Percentiles rank a stretch among this genome's conserved stretches.
Evolutionary conservation across 768 basidiomycete genomes (phyloP).

Genomic region (Sporobolomyces roseus): DNA sequence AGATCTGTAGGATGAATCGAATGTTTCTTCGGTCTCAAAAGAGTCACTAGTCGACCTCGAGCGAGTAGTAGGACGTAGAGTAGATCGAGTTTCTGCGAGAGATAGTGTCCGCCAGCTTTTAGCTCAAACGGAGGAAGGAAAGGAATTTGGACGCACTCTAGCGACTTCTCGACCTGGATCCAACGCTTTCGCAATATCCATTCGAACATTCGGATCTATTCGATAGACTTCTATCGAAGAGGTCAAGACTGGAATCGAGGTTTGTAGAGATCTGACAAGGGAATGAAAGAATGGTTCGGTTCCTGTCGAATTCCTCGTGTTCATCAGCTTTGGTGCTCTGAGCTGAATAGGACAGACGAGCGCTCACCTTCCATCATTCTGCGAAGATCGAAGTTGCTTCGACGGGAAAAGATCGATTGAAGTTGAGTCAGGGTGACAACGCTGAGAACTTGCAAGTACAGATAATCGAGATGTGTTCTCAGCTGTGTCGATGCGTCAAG

Average conservation of each 20-base stretch:
- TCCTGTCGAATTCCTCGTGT: conserved; percentile 52
- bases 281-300: conserved; percentile 52
- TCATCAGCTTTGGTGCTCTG: neutral
- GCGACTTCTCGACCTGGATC: conserved; percentile 14
- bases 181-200: conserved; percentile 15
- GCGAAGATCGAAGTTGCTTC: conserved; percentile 82
- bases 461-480: conserved; percentile 86
- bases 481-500: conserved; percentile 61
- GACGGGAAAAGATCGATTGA: conserved; percentile 74
- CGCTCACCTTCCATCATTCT: conserved; percentile 50
- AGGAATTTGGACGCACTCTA: conserved; percentile 7
- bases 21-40: conserved; percentile 85
- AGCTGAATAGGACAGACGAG: neutral
- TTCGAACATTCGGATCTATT: neutral
- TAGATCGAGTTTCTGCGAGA: conserved; percentile 58
- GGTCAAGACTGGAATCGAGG: conserved; percentile 54
- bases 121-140: too few relatives aligned
- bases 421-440: conserved; percentile 82
- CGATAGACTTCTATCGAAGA: conserved; percentile 29
- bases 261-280: conserved; percentile 69
- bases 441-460: conserved; percentile 88
- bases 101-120: neutral
- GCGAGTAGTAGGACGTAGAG: conserved; percentile 86
- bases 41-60: conserved; percentile 70
- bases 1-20: conserved; percentile 83